phyloP scores from a whole-genome alignment of 2,329 filamentous ascomycete species.

The Zasmidium citrigriseum region DNA sequence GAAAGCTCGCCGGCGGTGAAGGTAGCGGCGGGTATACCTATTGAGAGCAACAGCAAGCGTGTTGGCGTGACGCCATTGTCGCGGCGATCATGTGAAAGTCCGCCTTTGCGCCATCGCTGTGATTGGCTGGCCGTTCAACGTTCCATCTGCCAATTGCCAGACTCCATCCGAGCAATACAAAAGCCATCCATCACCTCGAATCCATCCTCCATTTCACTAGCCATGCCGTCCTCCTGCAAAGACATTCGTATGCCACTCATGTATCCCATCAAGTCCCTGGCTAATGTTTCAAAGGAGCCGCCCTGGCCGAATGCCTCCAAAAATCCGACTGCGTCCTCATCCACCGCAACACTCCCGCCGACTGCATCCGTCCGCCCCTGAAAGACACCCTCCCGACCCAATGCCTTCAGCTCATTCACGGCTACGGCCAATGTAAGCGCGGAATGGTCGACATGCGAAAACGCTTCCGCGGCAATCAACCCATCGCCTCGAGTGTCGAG shows the following conservation, averaged over 20 bases:
- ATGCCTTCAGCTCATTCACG: slow-evolving; percentile 91
- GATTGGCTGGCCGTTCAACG: not conserved
- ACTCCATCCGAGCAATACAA: not conserved
- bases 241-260: slow-evolving; percentile 74
- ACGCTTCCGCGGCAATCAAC: slow-evolving; percentile 91
- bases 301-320: slow-evolving; percentile 91
- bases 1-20: not conserved
- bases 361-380: slow-evolving; percentile 84
- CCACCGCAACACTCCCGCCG: slow-evolving; percentile 78
- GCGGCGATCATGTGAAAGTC: slow-evolving; percentile 17
- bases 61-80: slow-evolving; percentile 7
- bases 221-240: slow-evolving; percentile 94
- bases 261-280: not conserved
- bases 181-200: not conserved
- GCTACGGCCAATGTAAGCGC: slow-evolving; percentile 91
- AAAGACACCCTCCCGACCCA: slow-evolving; percentile 77
- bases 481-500: slow-evolving; percentile 69
- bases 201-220: not conserved
- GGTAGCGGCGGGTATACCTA: not conserved
- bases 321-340: slow-evolving; percentile 96
- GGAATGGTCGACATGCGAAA: slow-evolving; percentile 99
- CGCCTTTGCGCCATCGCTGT: not conserved
- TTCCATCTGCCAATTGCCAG: not conserved
- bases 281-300: slow-evolving; percentile 64
- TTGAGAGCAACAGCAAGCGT: not conserved